These are phyloP conservation scores for Eucalyptus pauciflora DNA, from an alignment of 345 rosid species.

Conservation along the genomic window DNA sequence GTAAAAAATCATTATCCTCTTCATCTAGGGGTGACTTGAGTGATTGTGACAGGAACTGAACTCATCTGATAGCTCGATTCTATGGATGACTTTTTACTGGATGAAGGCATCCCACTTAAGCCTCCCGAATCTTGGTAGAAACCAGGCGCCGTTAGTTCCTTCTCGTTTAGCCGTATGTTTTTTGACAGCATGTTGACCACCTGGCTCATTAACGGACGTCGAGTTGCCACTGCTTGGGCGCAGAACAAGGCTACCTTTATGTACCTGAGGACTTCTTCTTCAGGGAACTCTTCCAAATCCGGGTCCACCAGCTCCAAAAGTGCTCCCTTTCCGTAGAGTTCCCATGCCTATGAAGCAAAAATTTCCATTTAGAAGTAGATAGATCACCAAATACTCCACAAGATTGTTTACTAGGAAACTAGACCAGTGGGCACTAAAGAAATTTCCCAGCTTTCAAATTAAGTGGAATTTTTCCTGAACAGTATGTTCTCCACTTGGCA, in stretches of 20 bases:
- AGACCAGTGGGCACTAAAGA: not conserved
- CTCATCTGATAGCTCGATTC: conserved; percentile 29
- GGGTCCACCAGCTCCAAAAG: conserved; percentile 45
- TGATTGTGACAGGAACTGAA: conserved; percentile 39
- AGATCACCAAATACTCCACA: not conserved
- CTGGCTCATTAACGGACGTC: conserved; percentile 58
- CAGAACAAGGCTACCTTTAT: conserved; percentile 68
- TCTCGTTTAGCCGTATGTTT: conserved; percentile 35
- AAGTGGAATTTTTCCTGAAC: not conserved
- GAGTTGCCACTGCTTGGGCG: conserved; percentile 38
- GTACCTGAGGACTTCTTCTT: conserved; percentile 34
- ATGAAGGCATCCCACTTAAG: not conserved
- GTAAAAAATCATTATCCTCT: not conserved
- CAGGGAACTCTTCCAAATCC: conserved; percentile 32
- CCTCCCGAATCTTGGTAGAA: conserved; percentile 21
- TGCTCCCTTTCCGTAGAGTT: conserved; percentile 36
- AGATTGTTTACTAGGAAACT: not conserved
- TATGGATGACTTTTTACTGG: conserved; percentile 11
- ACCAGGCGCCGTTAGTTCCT: conserved; percentile 48
- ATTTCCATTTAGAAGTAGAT: not conserved
- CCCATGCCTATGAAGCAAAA: conserved; percentile 39
- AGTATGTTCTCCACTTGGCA: not conserved
- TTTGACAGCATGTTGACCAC: conserved; percentile 53
- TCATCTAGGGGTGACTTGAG: conserved; percentile 51
- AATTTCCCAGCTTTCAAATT: not conserved